phyloP scores from a whole-genome alignment of 305 asterid species.

The Nicotiana rustica region DNA sequence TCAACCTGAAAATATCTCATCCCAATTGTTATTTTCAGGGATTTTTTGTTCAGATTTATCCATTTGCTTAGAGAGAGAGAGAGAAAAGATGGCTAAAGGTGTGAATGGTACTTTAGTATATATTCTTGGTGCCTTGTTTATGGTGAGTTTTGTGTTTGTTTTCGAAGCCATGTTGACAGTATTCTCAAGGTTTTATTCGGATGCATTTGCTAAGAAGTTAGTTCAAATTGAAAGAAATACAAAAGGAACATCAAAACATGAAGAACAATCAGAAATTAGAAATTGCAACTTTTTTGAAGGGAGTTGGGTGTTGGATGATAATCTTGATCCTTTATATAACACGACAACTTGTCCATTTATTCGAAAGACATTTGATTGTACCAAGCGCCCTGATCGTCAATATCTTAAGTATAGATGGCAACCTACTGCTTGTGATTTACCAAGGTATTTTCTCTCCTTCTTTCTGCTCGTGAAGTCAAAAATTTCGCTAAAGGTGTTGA shows the following conservation, averaged over 20 bases:
- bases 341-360: slow-evolving; percentile 41
- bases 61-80: not conserved
- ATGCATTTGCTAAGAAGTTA: slow-evolving; percentile 30
- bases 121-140: slow-evolving; percentile 26
- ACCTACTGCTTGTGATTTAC: slow-evolving; percentile 44
- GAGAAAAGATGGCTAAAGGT: not conserved
- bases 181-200: slow-evolving; percentile 29
- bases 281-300: slow-evolving; percentile 38
- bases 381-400: slow-evolving; percentile 34
- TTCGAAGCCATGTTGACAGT: slow-evolving; percentile 31
- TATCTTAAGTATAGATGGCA: slow-evolving; percentile 48
- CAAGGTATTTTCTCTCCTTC: slow-evolving; percentile 44
- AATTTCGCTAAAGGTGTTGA: not conserved
- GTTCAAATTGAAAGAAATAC: not conserved
- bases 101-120: slow-evolving; percentile 4
- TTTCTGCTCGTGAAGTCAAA: not conserved
- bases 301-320: slow-evolving; percentile 40
- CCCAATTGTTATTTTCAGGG: not conserved
- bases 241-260: not conserved
- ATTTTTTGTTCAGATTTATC: not conserved
- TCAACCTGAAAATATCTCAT: not conserved
- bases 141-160: slow-evolving; percentile 19
- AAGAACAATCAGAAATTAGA: not conserved
- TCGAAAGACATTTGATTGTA: slow-evolving; percentile 35
- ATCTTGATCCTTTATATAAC: slow-evolving; percentile 38